These are phyloP conservation scores for Pleomassaria siparia DNA, from an alignment of 2,329 filamentous ascomycete genomes.

Conservation along the genomic window DNA sequence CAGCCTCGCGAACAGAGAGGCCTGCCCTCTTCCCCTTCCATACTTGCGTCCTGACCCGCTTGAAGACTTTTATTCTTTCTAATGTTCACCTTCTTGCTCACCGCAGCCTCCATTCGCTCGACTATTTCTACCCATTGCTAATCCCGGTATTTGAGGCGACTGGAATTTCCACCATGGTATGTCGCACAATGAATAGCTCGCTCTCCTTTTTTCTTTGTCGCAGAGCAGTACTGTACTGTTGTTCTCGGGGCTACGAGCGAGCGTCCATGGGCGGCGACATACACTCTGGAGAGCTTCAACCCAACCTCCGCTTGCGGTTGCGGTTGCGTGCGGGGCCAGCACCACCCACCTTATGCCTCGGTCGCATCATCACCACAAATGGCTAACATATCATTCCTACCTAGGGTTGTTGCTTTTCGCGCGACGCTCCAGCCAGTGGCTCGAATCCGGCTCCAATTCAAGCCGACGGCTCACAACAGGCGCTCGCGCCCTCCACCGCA, in stretches of 20 bases:
- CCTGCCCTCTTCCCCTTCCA: background rate
- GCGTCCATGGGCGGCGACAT: background rate
- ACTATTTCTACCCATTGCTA: background rate
- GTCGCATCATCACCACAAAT: background rate
- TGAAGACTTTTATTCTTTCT: constrained; percentile 1
- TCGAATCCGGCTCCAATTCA: constrained; percentile 8
- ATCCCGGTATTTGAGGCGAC: background rate
- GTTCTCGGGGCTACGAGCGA: no score
- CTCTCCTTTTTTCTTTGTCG: background rate
- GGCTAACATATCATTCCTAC: background rate
- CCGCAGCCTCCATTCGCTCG: background rate
- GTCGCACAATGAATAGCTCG: background rate
- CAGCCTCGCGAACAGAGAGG: background rate
- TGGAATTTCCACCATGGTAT: background rate
- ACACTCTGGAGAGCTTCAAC: background rate
- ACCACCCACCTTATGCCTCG: background rate
- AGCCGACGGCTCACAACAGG: constrained; percentile 22
- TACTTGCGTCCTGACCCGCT: background rate
- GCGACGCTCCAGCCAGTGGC: background rate
- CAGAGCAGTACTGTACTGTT: no score
- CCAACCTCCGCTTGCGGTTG: background rate
- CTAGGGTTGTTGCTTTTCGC: constrained; percentile 28
- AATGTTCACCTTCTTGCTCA: constrained; percentile 3
- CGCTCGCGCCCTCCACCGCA: constrained; percentile 26
- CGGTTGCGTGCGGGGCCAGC: background rate